Percentiles rank a stretch among this genome's conserved stretches.
phyloP scores from a whole-genome alignment of 1,284 basidiomycete species.

The Veloporphyrellus conicus region DNA sequence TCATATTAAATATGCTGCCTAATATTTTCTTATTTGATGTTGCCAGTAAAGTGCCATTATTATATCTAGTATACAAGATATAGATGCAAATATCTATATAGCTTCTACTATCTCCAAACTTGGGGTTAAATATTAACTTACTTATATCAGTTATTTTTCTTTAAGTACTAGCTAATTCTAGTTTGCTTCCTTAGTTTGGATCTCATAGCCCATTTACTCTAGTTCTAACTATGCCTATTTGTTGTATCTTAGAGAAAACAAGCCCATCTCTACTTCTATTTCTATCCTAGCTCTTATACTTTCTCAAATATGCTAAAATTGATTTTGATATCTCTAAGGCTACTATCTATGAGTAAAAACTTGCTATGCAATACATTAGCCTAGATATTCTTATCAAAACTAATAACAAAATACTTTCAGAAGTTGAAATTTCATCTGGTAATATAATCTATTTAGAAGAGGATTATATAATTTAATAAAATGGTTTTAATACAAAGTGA shows the following conservation, averaged over 20 bases:
- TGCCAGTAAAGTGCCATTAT: not conserved
- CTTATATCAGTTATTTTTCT: conserved; percentile 5
- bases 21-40: conserved; percentile 4
- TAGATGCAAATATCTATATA: too few species aligned
- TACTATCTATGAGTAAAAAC: not conserved
- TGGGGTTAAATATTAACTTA: not conserved
- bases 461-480: conserved; percentile 10
- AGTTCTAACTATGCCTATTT: too few species aligned
- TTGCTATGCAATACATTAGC: conserved; percentile 7
- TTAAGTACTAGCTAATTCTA: not conserved
- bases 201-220: not conserved
- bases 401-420: not conserved
- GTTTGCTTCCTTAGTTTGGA: too few species aligned
- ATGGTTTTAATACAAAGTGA: conserved; percentile 10
- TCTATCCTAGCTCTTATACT: conserved; percentile 8
- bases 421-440: conserved; percentile 1
- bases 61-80: not conserved
- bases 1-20: not conserved
- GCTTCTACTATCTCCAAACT: too few species aligned
- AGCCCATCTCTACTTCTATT: not conserved
- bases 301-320: conserved; percentile 11
- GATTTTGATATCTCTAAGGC: not conserved
- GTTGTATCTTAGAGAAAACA: too few species aligned
- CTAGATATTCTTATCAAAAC: conserved; percentile 11
- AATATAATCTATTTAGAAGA: conserved; percentile 17